Conservation (phyloP, 2,329 filamentous ascomycete genomes). For the Ophiosphaerella herpotricha region DNA sequence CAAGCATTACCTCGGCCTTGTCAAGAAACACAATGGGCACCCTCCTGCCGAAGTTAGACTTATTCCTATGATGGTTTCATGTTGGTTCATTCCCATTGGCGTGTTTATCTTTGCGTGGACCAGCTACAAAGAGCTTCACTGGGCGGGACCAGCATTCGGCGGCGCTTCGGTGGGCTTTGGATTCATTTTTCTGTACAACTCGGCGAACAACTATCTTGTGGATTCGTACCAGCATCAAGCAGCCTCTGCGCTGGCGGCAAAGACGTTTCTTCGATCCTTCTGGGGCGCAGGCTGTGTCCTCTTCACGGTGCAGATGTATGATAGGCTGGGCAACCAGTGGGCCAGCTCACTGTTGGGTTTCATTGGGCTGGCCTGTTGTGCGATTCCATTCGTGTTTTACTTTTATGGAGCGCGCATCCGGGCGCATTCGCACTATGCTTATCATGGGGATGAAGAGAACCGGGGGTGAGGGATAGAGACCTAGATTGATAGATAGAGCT, state of each 20-base stretch:
- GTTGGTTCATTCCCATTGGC: constrained; percentile 66
- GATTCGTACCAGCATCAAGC: constrained; percentile 75
- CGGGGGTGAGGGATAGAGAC: constrained; percentile 22
- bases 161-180: constrained; percentile 72
- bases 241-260: constrained; percentile 78
- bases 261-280: constrained; percentile 78
- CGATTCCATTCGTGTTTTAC: constrained; percentile 83
- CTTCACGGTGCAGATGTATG: constrained; percentile 77
- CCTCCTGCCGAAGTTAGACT: constrained; percentile 79
- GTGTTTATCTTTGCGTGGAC: constrained; percentile 72
- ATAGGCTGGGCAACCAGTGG: constrained; percentile 73
- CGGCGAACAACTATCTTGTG: constrained; percentile 59
- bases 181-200: constrained; percentile 83
- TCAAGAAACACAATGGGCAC: constrained; percentile 66
- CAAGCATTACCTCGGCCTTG: constrained; percentile 74
- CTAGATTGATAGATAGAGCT: constrained; percentile 18
- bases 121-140: constrained; percentile 67
- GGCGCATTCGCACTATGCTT: constrained; percentile 72
- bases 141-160: constrained; percentile 73
- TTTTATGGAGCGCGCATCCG: constrained; percentile 74
- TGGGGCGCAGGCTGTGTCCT: constrained; percentile 80
- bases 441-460: constrained; percentile 60
- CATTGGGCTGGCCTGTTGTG: constrained; percentile 75
- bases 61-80: constrained; percentile 69
- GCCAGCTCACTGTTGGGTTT: constrained; percentile 74